A percentile compares a stretch with the other conserved stretches of the same genome.
phyloP scores from a whole-genome alignment of 768 basidiomycete species.

The Tylopilus balloui region DNA sequence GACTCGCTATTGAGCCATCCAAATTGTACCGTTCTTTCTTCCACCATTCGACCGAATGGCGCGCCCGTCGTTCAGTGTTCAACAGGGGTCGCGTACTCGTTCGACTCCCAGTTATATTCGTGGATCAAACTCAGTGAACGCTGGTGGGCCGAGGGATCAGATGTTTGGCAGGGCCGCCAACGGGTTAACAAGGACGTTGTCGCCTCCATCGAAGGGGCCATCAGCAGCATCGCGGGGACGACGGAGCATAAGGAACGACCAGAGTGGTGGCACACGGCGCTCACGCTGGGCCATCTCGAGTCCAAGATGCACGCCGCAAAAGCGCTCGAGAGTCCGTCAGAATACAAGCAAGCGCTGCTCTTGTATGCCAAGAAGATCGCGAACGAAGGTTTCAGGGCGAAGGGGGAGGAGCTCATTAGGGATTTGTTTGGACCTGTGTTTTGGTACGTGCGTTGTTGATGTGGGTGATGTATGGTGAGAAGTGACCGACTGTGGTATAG shows the following conservation, averaged over 20 bases:
- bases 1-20: constrained; percentile 53
- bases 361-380: constrained; percentile 81
- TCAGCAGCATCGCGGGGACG: constrained; percentile 39
- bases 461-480: background rate
- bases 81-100: constrained; percentile 74
- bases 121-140: constrained; percentile 77
- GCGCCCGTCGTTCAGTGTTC: constrained; percentile 73
- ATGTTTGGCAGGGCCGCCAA: constrained; percentile 75
- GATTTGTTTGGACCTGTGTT: constrained; percentile 90
- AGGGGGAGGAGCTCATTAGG: constrained; percentile 87
- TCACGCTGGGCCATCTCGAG: constrained; percentile 89
- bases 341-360: constrained; percentile 74
- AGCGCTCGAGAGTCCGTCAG: constrained; percentile 73
- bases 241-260: constrained; percentile 50
- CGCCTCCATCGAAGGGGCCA: constrained; percentile 48
- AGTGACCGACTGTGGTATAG: constrained; percentile 31
- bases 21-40: constrained; percentile 58
- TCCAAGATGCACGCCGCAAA: constrained; percentile 69
- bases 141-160: constrained; percentile 85
- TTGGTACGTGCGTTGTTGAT: constrained; percentile 51
- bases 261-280: constrained; percentile 76
- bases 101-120: constrained; percentile 57
- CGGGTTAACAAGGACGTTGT: constrained; percentile 53
- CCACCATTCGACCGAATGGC: constrained; percentile 73
- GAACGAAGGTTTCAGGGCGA: constrained; percentile 82